These are phyloP conservation scores for Kurtzmaniella quercitrusa DNA, from an alignment of 1,139 yeast genomes.

Conservation along the genomic window DNA sequence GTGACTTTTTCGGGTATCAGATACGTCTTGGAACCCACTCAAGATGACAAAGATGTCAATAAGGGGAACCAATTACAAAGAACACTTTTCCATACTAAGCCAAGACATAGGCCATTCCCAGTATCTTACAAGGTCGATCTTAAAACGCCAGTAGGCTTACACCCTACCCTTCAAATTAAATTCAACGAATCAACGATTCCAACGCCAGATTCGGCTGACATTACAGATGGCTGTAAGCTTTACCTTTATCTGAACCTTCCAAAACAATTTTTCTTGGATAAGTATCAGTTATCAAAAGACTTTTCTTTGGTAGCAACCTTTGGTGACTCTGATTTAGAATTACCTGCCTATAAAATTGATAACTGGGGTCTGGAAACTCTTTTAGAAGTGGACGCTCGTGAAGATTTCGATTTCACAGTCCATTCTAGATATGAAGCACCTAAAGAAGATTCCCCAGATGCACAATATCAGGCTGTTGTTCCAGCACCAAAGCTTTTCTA, in stretches of 20 bases:
- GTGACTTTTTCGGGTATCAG: conserved; percentile 33
- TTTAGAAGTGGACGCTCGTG: conserved; percentile 12
- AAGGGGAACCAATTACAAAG: conserved; percentile 21
- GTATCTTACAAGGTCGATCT: conserved; percentile 7
- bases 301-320: conserved; percentile 23
- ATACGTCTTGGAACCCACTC: conserved; percentile 19
- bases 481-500: conserved; percentile 27
- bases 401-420: conserved; percentile 22
- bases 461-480: conserved; percentile 7
- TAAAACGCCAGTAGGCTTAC: conserved; percentile 30
- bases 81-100: conserved; percentile 43
- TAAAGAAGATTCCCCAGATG: conserved; percentile 8
- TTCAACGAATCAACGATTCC: conserved; percentile 3
- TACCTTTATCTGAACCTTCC: conserved; percentile 31
- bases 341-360: conserved; percentile 36
- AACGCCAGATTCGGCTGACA: conserved; percentile 14
- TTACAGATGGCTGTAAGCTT: conserved; percentile 28
- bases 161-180: conserved; percentile 27
- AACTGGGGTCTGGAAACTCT: conserved; percentile 44
- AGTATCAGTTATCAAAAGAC: conserved; percentile 31
- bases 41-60: conserved; percentile 9
- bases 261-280: conserved; percentile 37
- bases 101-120: conserved; percentile 28
- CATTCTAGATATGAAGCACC: conserved; percentile 43
- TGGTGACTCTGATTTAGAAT: conserved; percentile 37